Evolutionary conservation across 805 yeast genomes (phyloP).

Genomic region (Kazachstania viticola): DNA sequence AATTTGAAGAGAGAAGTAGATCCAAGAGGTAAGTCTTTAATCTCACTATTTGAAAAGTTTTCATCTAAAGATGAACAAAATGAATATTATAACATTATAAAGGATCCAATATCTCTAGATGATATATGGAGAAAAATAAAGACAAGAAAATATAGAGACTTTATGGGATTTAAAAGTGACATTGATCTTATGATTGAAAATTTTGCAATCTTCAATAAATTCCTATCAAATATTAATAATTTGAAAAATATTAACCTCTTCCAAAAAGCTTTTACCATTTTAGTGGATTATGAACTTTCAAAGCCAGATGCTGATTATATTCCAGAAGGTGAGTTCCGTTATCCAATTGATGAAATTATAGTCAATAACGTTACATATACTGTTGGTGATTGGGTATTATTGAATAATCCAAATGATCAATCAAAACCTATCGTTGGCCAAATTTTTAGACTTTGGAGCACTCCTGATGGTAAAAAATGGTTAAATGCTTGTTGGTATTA

Average conservation of each 20-base stretch:
- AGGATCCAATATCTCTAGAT: slow-evolving; percentile 55
- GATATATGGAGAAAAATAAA: slow-evolving; percentile 76
- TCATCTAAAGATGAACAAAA: slow-evolving; percentile 66
- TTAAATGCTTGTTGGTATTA: slow-evolving; percentile 96
- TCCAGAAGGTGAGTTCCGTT: slow-evolving; percentile 48
- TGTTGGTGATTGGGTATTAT: slow-evolving; percentile 92
- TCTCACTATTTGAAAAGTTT: slow-evolving; percentile 65
- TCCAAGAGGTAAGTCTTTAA: slow-evolving; percentile 37
- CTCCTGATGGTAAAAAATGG: slow-evolving; percentile 69
- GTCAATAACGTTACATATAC: slow-evolving; percentile 60
- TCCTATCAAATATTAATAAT: slow-evolving; percentile 36
- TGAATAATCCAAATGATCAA: slow-evolving; percentile 79
- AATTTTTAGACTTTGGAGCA: slow-evolving; percentile 84
- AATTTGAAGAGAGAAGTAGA: slow-evolving; percentile 64
- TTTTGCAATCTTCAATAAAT: slow-evolving; percentile 52
- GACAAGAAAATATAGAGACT: slow-evolving; percentile 67
- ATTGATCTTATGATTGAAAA: slow-evolving; percentile 64
- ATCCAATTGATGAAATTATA: slow-evolving; percentile 70
- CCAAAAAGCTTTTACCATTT: slow-evolving; percentile 46
- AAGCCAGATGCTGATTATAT: slow-evolving; percentile 75
- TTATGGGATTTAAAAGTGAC: slow-evolving; percentile 68
- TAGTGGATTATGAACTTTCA: slow-evolving; percentile 56
- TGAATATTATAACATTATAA: slow-evolving; percentile 49
- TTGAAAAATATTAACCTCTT: slow-evolving; percentile 51
- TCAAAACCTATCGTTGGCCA: slow-evolving; percentile 89